Evolutionary conservation across 768 basidiomycete species (phyloP).

Genomic region (Leccinum boreale): DNA sequence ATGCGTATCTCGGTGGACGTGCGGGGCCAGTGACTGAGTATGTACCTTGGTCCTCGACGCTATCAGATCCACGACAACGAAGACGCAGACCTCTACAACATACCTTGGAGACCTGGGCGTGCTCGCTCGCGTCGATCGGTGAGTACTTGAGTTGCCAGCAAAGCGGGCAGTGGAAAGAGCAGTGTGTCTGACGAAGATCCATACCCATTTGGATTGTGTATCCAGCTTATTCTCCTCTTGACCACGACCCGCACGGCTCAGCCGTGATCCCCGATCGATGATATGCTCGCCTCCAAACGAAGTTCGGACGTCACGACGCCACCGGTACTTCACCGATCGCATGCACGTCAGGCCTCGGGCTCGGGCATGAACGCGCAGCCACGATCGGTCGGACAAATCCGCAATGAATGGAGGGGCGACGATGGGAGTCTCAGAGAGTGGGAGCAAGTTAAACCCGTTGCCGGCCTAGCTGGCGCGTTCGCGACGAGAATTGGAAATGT

Average conservation of each 20-base stretch:
- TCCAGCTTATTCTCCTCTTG: neutral
- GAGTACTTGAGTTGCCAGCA: conserved; percentile 4
- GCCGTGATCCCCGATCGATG: neutral
- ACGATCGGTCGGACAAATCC: conserved; percentile 29
- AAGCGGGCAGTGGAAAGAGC: neutral
- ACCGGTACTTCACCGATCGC: neutral
- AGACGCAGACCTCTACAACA: conserved; percentile 55
- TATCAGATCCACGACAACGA: conserved; percentile 57
- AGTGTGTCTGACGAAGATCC: neutral
- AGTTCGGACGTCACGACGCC: neutral
- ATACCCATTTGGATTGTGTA: neutral
- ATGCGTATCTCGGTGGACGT: neutral
- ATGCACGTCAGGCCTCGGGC: conserved; percentile 45
- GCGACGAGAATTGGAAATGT: neutral
- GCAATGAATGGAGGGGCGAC: conserved; percentile 52
- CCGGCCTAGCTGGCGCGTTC: neutral
- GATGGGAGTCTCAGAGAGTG: conserved; percentile 56
- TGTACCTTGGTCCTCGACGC: neutral
- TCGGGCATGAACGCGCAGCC: conserved; percentile 57
- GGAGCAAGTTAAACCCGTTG: conserved; percentile 24
- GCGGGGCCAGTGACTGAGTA: too few species aligned
- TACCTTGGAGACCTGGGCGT: conserved; percentile 50
- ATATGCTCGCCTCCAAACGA: neutral
- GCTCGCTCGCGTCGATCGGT: conserved; percentile 41
- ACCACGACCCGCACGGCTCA: neutral